These are phyloP conservation scores for Skeletonema grethae DNA, from an alignment of 108 stramenopile species.

Conservation along the genomic window DNA sequence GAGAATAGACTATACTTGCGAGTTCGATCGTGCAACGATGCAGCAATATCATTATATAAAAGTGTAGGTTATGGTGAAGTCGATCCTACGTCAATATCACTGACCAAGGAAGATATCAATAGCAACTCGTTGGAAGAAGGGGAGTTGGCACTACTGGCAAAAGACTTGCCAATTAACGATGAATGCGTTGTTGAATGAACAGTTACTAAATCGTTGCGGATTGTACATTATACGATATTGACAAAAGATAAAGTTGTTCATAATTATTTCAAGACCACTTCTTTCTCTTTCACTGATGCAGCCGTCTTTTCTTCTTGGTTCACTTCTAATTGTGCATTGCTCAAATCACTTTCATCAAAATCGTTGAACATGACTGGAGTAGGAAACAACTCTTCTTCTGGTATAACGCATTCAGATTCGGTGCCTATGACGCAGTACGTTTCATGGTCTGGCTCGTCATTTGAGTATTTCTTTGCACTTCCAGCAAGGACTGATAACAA, in stretches of 20 bases:
- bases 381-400: conserved; percentile 23
- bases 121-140: conserved; percentile 49
- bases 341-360: conserved; percentile 7
- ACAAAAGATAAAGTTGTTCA: neutral
- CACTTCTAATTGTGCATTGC: neutral
- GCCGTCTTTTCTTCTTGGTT: neutral
- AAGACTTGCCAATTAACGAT: conserved; percentile 13
- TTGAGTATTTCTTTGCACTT: conserved; percentile 49
- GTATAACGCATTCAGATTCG: neutral
- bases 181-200: neutral
- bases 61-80: conserved; percentile 57
- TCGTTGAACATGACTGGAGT: conserved; percentile 11
- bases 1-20: conserved; percentile 51
- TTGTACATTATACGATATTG: neutral
- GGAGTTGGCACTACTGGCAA: conserved; percentile 38
- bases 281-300: neutral
- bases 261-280: neutral
- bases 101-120: conserved; percentile 47
- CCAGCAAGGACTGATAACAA: conserved; percentile 63
- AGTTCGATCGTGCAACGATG: conserved; percentile 55
- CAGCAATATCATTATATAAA: conserved; percentile 61
- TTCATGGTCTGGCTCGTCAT: conserved; percentile 7
- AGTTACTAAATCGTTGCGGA: neutral
- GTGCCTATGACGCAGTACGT: conserved; percentile 9
- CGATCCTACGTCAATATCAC: conserved; percentile 28